These are phyloP conservation scores for Cladosporium velox DNA, from an alignment of 2,329 filamentous ascomycete genomes.

Conservation along the genomic window DNA sequence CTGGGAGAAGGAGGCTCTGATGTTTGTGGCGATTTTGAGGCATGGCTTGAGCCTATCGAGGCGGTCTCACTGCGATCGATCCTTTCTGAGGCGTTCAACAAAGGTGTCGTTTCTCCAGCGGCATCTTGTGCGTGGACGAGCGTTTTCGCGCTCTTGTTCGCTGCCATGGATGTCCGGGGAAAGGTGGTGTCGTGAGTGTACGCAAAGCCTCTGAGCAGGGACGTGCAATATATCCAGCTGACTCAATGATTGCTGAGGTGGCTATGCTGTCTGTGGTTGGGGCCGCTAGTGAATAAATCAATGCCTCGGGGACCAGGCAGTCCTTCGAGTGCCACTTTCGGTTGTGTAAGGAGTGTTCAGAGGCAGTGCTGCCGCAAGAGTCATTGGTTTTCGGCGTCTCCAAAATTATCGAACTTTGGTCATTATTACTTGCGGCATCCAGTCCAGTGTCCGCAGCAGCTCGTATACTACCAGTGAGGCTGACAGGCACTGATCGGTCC, in stretches of 20 bases:
- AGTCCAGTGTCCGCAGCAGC: neutral
- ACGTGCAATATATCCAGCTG: neutral
- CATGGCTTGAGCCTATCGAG: constrained; percentile 7
- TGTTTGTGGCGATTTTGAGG: constrained; percentile 10
- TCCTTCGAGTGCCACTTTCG: neutral
- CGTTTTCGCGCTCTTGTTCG: neutral
- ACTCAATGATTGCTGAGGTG: neutral
- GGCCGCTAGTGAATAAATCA: constrained; percentile 2
- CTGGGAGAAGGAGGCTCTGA: neutral
- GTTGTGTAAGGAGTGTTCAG: neutral
- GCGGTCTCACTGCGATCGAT: neutral
- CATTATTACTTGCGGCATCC: neutral
- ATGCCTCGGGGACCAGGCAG: neutral
- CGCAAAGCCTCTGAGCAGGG: neutral
- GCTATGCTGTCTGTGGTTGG: neutral
- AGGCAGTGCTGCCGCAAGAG: neutral
- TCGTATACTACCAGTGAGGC: constrained; percentile 5
- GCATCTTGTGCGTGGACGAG: constrained; percentile 1
- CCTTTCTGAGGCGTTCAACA: constrained; percentile 27
- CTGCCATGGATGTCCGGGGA: neutral
- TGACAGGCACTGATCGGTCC: neutral
- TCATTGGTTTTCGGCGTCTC: neutral
- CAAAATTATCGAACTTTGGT: neutral
- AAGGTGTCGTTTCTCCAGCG: constrained; percentile 31
- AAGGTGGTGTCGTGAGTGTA: neutral